Conservation (phyloP, 148 eudicot species). For the Camellia japonica region DNA sequence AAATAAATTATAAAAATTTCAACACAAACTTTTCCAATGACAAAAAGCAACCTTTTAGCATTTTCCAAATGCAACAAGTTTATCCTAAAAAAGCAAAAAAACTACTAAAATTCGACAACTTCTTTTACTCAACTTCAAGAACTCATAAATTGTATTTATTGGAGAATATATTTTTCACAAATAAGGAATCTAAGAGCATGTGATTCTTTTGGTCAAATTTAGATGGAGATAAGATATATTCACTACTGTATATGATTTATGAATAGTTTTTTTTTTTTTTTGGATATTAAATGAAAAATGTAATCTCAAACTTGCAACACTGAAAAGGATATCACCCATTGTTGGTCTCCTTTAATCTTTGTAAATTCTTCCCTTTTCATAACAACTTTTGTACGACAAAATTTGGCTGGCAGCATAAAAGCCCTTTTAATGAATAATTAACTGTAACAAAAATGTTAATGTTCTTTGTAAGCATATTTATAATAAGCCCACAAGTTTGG, state of each 20-base stretch:
- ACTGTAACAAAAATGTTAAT: background rate
- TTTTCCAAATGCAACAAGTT: no score
- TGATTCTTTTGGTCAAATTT: background rate
- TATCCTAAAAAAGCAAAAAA: no score
- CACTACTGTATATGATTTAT: background rate
- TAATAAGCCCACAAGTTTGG: background rate
- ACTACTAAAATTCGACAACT: background rate
- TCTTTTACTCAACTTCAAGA: background rate
- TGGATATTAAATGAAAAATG: background rate
- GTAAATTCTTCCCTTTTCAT: background rate
- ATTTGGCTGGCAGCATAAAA: background rate
- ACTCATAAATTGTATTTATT: background rate
- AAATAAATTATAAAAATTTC: no score
- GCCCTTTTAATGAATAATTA: background rate
- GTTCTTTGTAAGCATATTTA: background rate
- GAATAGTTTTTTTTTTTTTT: background rate
- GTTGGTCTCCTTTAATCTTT: background rate
- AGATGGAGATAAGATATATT: background rate
- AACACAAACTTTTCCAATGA: no score
- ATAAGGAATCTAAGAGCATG: conserved; percentile 1
- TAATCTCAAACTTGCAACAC: background rate
- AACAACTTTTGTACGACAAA: background rate
- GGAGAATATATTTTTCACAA: background rate
- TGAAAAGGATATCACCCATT: background rate
- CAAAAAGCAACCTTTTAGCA: no score